phyloP scores from a whole-genome alignment of 805 yeast species.

The Teunomyces lycoperdinae region DNA sequence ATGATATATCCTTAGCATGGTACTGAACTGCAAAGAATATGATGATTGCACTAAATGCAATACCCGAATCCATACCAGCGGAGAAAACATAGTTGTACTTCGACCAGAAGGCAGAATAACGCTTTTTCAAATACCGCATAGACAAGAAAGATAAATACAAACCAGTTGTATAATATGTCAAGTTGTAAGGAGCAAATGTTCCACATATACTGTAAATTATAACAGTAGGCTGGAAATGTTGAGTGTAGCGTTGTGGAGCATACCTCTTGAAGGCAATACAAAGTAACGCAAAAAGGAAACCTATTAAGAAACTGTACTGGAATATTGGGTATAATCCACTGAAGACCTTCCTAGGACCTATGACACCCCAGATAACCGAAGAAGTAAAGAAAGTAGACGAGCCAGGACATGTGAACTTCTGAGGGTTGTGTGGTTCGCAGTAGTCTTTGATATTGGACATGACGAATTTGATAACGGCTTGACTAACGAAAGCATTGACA shows the following conservation, averaged over 20 bases:
- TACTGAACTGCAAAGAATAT: constrained; percentile 38
- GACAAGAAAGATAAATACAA: constrained; percentile 24
- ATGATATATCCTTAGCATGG: constrained; percentile 23
- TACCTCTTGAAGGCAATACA: constrained; percentile 14
- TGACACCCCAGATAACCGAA: constrained; percentile 62
- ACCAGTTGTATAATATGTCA: constrained; percentile 29
- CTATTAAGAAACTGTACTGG: constrained; percentile 35
- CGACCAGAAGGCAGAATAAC: constrained; percentile 32
- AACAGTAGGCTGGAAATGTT: constrained; percentile 33
- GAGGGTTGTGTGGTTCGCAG: constrained; percentile 18
- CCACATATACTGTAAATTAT: constrained; percentile 28
- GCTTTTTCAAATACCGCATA: constrained; percentile 28
- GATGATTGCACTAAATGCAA: constrained; percentile 33
- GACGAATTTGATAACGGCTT: constrained; percentile 21
- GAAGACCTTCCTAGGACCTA: constrained; percentile 36
- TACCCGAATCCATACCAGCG: constrained; percentile 31
- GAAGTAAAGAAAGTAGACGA: constrained; percentile 46
- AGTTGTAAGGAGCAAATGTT: constrained; percentile 32
- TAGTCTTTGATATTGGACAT: constrained; percentile 15
- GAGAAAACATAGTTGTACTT: constrained; percentile 34
- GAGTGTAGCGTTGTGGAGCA: constrained; percentile 16
- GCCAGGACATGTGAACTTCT: constrained; percentile 30
- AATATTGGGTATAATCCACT: constrained; percentile 31
- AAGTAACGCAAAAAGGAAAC: constrained; percentile 25
- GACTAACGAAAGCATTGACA: constrained; percentile 18